phyloP scores from a whole-genome alignment of 169 alveolate genomes.

The Cryptosporidium canis region DNA sequence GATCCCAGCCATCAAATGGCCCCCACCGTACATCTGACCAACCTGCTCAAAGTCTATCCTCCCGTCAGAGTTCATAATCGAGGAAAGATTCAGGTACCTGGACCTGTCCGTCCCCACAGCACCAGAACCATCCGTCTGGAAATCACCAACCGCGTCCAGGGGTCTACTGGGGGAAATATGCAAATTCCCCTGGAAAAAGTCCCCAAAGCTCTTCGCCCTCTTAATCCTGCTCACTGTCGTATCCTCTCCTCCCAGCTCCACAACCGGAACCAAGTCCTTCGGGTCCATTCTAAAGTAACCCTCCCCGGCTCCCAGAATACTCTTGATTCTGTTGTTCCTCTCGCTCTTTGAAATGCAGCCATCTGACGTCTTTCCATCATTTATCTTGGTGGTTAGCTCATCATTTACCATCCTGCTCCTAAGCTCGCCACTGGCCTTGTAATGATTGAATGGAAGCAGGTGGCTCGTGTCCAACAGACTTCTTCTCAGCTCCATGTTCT shows the following conservation, averaged over 20 bases:
- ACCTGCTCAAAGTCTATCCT: neutral
- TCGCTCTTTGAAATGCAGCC: neutral
- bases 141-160: neutral
- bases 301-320: slow-evolving; percentile 36
- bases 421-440: neutral
- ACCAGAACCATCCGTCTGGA: neutral
- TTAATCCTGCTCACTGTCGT: neutral
- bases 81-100: neutral
- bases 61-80: neutral
- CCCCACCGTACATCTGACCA: neutral
- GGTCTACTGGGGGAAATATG: slow-evolving; percentile 34
- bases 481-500: slow-evolving; percentile 40
- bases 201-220: slow-evolving; percentile 44
- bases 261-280: neutral
- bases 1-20: neutral
- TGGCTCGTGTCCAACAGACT: slow-evolving; percentile 41
- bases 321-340: neutral
- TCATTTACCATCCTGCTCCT: neutral
- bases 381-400: neutral
- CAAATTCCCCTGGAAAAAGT: slow-evolving; percentile 42
- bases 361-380: neutral
- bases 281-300: neutral
- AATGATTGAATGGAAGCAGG: neutral
- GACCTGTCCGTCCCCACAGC: neutral
- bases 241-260: neutral